Percentiles rank a stretch among this genome's conserved stretches.
Conservation (phyloP, 2,329 filamentous ascomycete species). For the Penicillium sp. region DNA sequence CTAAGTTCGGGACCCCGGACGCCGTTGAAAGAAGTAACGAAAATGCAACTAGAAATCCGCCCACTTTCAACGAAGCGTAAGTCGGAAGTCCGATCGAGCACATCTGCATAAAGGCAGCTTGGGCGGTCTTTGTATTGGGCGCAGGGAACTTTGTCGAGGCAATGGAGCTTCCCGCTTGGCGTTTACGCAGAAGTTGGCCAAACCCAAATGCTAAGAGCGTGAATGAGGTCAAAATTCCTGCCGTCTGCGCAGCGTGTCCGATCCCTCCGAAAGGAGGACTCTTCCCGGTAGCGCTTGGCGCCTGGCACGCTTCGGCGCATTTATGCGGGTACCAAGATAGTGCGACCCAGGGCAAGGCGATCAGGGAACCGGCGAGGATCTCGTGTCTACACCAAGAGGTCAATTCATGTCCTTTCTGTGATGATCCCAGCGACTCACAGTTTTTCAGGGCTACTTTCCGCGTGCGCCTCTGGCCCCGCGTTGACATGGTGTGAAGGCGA, state of each 20-base stretch:
- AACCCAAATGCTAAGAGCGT: slow-evolving; percentile 34
- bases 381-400: slow-evolving; percentile 39
- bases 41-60: slow-evolving; percentile 56
- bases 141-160: slow-evolving; percentile 17
- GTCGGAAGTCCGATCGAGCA: slow-evolving; percentile 53
- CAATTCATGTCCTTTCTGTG: background rate
- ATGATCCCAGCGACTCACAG: slow-evolving; percentile 13
- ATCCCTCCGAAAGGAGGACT: slow-evolving; percentile 10
- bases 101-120: slow-evolving; percentile 34
- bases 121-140: slow-evolving; percentile 14
- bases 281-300: slow-evolving; percentile 7
- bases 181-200: slow-evolving; percentile 24
- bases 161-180: slow-evolving; percentile 6
- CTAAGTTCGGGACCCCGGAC: slow-evolving; percentile 43
- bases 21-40: slow-evolving; percentile 50
- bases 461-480: background rate
- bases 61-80: slow-evolving; percentile 57
- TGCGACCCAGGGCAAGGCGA: slow-evolving; percentile 37
- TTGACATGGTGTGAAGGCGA: slow-evolving; percentile 5
- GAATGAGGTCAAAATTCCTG: slow-evolving; percentile 30
- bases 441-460: slow-evolving; percentile 5
- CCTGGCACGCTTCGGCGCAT: slow-evolving; percentile 19
- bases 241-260: slow-evolving; percentile 23
- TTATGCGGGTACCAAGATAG: slow-evolving; percentile 38
- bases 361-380: slow-evolving; percentile 51